Conservation (phyloP, 1,284 basidiomycete species). For the Irpex lacteus region DNA sequence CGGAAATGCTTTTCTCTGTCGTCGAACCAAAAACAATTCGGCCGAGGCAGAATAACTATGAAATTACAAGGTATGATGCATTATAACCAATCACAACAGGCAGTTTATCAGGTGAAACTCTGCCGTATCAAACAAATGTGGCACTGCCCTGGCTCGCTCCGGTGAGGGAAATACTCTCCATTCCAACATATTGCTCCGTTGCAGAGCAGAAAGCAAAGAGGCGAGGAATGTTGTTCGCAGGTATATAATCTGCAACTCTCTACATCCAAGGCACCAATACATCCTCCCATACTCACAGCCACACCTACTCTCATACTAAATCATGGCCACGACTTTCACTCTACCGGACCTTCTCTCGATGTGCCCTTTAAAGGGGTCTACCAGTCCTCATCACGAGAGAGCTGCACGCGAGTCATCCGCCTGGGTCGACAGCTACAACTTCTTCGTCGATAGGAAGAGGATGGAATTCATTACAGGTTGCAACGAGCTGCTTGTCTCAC, state of each 20-base stretch:
- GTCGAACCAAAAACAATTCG: background rate
- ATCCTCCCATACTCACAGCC: background rate
- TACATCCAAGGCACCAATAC: background rate
- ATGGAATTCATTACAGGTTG: slow-evolving; percentile 58
- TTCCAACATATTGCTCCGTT: background rate
- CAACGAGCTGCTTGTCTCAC: slow-evolving; percentile 64
- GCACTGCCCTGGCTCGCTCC: background rate
- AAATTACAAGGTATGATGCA: background rate
- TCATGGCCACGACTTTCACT: slow-evolving; percentile 31
- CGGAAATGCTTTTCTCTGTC: background rate
- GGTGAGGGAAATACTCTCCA: background rate
- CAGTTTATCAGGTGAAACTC: background rate
- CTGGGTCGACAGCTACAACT: slow-evolving; percentile 62
- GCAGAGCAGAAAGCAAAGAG: background rate
- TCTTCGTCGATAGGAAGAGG: slow-evolving; percentile 59
- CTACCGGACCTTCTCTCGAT: slow-evolving; percentile 55
- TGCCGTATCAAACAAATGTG: background rate
- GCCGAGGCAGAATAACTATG: background rate
- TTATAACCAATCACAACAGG: background rate
- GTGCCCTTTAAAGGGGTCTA: slow-evolving; percentile 43
- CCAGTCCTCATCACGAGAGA: slow-evolving; percentile 53
- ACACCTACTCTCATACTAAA: slow-evolving; percentile 1
- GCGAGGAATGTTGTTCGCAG: background rate
- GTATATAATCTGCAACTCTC: slow-evolving; percentile 6
- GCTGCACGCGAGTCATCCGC: slow-evolving; percentile 55